phyloP scores from a whole-genome alignment of 169 alveolate species.

The Fabrea salina region DNA sequence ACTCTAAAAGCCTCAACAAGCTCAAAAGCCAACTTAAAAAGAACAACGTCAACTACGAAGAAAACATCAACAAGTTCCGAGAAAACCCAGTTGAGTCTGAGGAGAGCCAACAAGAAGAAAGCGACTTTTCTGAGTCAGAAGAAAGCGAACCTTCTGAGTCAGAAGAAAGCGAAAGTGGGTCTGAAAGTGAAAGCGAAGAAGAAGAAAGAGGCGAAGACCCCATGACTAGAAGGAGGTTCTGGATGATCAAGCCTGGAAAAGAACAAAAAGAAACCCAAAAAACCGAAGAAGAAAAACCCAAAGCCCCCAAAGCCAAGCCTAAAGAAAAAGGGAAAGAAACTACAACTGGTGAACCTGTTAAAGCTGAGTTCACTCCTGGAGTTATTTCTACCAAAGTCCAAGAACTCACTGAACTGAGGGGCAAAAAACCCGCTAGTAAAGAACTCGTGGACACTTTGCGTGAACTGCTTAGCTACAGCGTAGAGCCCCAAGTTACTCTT shows the following conservation, averaged over 20 bases:
- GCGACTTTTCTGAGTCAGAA: slow-evolving; percentile 15
- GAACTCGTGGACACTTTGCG: slow-evolving; percentile 28
- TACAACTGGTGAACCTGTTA: slow-evolving; percentile 21
- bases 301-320: neutral
- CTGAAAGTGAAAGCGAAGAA: slow-evolving; percentile 26
- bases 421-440: slow-evolving; percentile 38
- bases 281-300: slow-evolving; percentile 15
- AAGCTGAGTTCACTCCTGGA: slow-evolving; percentile 31
- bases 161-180: neutral
- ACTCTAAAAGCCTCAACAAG: neutral
- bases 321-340: slow-evolving; percentile 12
- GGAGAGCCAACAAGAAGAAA: neutral
- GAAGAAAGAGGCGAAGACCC: slow-evolving; percentile 16
- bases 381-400: slow-evolving; percentile 35
- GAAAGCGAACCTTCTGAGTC: neutral
- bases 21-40: slow-evolving; percentile 21
- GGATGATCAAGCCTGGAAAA: slow-evolving; percentile 34
- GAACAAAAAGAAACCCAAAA: slow-evolving; percentile 34
- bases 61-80: neutral
- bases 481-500: neutral
- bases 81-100: slow-evolving; percentile 16
- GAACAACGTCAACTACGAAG: neutral
- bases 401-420: slow-evolving; percentile 29
- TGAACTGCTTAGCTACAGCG: neutral
- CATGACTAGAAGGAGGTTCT: neutral